phyloP scores from a whole-genome alignment of 768 basidiomycete genomes.

The Xanthoconium stramineum region DNA sequence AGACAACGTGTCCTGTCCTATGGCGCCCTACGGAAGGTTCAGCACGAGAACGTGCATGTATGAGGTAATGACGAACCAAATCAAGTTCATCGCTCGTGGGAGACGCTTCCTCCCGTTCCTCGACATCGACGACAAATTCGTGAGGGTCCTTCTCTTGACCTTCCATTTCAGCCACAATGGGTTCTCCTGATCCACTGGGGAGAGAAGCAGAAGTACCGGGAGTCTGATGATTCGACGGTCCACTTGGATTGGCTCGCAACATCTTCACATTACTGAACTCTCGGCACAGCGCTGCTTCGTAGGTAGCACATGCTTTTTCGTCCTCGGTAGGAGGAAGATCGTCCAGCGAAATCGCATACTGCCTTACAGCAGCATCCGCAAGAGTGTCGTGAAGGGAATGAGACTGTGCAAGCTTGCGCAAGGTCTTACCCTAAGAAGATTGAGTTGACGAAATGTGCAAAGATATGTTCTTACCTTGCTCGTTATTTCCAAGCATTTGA shows the following conservation, averaged over 20 bases:
- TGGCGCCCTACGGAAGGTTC: constrained; percentile 47
- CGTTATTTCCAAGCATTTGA: constrained; percentile 56
- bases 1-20: constrained; percentile 69
- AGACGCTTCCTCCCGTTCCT: constrained; percentile 17
- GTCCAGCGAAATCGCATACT: constrained; percentile 50
- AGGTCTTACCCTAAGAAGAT: constrained; percentile 56
- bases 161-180: constrained; percentile 7
- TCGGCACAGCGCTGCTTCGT: constrained; percentile 51
- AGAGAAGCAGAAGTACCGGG: neutral
- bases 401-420: constrained; percentile 53
- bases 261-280: constrained; percentile 43
- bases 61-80: constrained; percentile 18
- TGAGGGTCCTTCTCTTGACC: constrained; percentile 15
- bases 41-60: neutral
- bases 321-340: constrained; percentile 57
- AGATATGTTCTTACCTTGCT: constrained; percentile 38
- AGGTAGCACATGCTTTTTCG: constrained; percentile 40
- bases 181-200: constrained; percentile 10
- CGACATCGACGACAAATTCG: constrained; percentile 15
- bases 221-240: constrained; percentile 12
- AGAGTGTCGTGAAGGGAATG: constrained; percentile 46
- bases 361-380: constrained; percentile 43
- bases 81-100: constrained; percentile 18
- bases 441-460: constrained; percentile 8
- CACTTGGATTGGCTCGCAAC: constrained; percentile 19